These are phyloP conservation scores for Phytopythium sindhum DNA, from an alignment of 352 stramenopile species.

Conservation along the genomic window DNA sequence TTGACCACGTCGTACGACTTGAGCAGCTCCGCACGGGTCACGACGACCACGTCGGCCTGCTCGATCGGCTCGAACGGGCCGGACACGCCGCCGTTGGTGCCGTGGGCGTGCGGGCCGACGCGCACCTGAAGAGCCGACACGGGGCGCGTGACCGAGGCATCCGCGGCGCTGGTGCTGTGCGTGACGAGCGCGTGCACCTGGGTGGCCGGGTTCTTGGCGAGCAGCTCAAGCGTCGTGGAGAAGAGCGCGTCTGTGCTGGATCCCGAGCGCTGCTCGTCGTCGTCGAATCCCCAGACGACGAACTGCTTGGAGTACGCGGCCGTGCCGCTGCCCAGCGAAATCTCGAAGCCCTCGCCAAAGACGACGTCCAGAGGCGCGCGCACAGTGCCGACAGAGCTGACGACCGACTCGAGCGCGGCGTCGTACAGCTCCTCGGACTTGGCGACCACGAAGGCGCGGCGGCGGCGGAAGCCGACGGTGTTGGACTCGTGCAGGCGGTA, in stretches of 20 bases:
- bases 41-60: conserved; percentile 57
- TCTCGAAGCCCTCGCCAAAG: conserved; percentile 41
- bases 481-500: conserved; percentile 36
- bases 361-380: conserved; percentile 40
- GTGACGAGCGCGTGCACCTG: conserved; percentile 58
- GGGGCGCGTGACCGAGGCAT: conserved; percentile 16
- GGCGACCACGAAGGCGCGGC: conserved; percentile 74
- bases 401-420: conserved; percentile 32
- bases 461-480: conserved; percentile 17
- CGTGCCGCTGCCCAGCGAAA: conserved; percentile 16
- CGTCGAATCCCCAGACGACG: conserved; percentile 88
- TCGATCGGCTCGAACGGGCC: conserved; percentile 47
- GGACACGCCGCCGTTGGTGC: conserved; percentile 16
- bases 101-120: conserved; percentile 37
- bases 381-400: conserved; percentile 21
- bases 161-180: conserved; percentile 32
- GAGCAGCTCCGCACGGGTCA: conserved; percentile 43
- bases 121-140: conserved; percentile 56
- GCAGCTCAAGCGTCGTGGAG: conserved; percentile 36
- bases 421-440: conserved; percentile 77
- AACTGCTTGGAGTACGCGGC: conserved; percentile 83
- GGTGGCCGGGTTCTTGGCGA: conserved; percentile 65
- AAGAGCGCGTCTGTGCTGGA: conserved; percentile 31
- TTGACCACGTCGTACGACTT: conserved; percentile 45
- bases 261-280: conserved; percentile 47